A percentile compares a stretch with the other conserved stretches of the same genome.
Conservation (phyloP, 345 rosid genomes). For the Hibiscus mutabilis region DNA sequence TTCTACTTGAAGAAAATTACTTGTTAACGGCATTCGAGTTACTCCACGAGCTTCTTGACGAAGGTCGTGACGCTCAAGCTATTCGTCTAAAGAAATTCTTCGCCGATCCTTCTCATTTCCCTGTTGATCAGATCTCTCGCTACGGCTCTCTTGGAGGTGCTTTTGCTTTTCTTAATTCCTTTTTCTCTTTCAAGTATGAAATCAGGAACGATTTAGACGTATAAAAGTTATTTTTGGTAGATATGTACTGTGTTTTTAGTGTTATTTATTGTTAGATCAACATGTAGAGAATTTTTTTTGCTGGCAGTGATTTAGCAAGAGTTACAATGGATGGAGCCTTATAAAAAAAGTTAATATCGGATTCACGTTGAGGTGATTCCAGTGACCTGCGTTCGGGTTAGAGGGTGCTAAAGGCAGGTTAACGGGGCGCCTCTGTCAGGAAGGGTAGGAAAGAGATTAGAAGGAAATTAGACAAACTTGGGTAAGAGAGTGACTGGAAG, state of each 20-base stretch:
- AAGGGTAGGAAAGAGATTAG: not conserved
- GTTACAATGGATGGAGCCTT: not conserved
- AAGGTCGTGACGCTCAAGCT: slow-evolving; percentile 89
- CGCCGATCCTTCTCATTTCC: slow-evolving; percentile 78
- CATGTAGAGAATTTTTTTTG: not conserved
- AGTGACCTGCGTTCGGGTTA: no score
- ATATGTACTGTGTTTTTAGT: not conserved
- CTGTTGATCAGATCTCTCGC: slow-evolving; percentile 94
- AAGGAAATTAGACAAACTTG: not conserved
- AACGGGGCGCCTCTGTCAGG: not conserved
- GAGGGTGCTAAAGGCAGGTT: no score
- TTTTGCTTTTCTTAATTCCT: not conserved
- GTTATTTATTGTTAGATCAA: not conserved
- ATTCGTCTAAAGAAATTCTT: slow-evolving; percentile 90
- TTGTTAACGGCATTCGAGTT: slow-evolving; percentile 88
- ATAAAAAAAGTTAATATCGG: no score
- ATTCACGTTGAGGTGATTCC: no score
- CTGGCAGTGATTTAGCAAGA: not conserved
- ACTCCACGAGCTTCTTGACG: slow-evolving; percentile 92
- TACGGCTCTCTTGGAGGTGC: slow-evolving; percentile 78
- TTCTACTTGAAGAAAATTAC: slow-evolving; percentile 91
- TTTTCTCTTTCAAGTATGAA: slow-evolving; percentile 1
- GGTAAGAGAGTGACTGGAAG: not conserved
- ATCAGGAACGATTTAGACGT: not conserved
- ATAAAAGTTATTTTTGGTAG: not conserved